phyloP scores from a whole-genome alignment of 2,329 filamentous ascomycete species.

The Trichoderma endophyticum region DNA sequence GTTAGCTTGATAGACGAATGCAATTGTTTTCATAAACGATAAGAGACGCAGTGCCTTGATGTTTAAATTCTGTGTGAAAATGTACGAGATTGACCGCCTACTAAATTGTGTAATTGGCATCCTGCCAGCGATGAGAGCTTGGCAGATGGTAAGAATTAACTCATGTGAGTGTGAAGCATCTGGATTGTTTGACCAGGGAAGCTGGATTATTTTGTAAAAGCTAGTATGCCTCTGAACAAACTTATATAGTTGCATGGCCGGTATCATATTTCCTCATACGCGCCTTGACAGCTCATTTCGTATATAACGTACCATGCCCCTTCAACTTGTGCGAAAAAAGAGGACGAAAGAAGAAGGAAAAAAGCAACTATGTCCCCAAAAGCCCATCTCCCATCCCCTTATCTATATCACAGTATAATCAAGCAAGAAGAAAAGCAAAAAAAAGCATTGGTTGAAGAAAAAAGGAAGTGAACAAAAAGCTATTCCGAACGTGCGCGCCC shows the following conservation, averaged over 20 bases:
- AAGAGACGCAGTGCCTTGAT: not conserved
- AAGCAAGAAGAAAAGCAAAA: not conserved
- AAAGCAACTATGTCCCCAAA: not conserved
- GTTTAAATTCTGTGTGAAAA: not conserved
- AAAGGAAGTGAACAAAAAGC: not conserved
- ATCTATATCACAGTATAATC: not conserved
- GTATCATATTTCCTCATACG: not conserved
- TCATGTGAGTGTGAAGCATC: not conserved
- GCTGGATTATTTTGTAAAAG: not conserved
- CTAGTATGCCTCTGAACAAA: not conserved
- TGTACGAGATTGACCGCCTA: no score
- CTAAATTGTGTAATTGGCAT: no score
- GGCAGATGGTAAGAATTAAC: not conserved
- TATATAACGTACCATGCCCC: not conserved
- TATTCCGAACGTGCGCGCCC: not conserved
- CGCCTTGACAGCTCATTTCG: not conserved
- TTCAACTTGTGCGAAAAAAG: not conserved
- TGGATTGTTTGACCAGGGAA: not conserved
- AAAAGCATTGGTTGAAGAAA: not conserved
- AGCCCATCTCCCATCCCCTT: not conserved
- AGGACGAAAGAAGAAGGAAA: not conserved
- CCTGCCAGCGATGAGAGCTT: not conserved
- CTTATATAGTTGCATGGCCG: not conserved
- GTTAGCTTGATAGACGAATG: conserved; percentile 23
- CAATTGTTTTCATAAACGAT: conserved; percentile 5